Evolutionary conservation across 306 rosid genomes (phyloP).

Genomic region (Castanea mollissima): DNA sequence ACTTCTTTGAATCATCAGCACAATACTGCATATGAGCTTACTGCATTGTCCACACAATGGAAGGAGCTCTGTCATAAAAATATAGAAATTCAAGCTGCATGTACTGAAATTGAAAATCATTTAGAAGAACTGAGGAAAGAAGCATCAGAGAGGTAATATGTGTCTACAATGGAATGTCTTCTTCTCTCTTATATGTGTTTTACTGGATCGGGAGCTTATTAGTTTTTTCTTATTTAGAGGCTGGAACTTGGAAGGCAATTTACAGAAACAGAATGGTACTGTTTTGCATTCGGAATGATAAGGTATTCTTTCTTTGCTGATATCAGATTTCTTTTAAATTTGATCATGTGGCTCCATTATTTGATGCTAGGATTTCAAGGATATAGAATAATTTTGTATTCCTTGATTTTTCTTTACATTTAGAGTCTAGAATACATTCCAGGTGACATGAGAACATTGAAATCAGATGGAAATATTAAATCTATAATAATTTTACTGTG

Average conservation of each 20-base stretch:
- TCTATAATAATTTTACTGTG: neutral
- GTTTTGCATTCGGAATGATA: constrained; percentile 30
- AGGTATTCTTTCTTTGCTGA: constrained; percentile 28
- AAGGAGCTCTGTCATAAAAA: constrained; percentile 84
- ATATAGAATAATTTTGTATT: neutral
- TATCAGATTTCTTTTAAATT: constrained; percentile 7
- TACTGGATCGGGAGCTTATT: constrained; percentile 16
- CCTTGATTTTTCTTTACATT: neutral
- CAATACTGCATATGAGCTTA: constrained; percentile 89
- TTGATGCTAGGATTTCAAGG: constrained; percentile 8
- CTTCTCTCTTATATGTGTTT: constrained; percentile 11
- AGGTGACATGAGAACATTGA: no score
- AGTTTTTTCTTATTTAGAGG: constrained; percentile 41
- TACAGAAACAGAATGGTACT: constrained; percentile 56
- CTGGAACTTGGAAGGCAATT: constrained; percentile 63
- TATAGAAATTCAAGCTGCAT: constrained; percentile 72
- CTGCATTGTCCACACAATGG: constrained; percentile 87
- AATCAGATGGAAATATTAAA: neutral
- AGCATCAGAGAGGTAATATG: constrained; percentile 63
- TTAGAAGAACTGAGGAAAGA: constrained; percentile 57
- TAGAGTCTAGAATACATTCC: neutral
- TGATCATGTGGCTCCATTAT: constrained; percentile 7
- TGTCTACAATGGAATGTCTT: neutral
- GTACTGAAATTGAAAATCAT: constrained; percentile 57
- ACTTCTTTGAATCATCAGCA: constrained; percentile 48